Evolutionary conservation across 176 grass and related monocot species (phyloP).

Genomic region (Themeda triandra): DNA sequence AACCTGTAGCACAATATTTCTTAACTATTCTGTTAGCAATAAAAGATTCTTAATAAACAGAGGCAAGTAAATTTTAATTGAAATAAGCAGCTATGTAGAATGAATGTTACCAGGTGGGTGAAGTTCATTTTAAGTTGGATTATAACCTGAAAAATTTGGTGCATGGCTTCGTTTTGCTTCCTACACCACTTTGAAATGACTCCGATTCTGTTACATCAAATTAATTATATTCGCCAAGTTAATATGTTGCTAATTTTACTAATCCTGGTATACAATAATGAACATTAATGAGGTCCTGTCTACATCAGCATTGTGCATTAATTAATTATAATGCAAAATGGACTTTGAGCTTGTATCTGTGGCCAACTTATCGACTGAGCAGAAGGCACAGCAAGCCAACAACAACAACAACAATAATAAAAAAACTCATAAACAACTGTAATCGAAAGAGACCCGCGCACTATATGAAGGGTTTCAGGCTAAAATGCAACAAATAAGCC

Average conservation of each 20-base stretch:
- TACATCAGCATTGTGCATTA: conserved; percentile 34
- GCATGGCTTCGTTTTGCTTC: conserved; percentile 98
- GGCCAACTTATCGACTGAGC: not conserved
- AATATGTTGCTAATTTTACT: conserved; percentile 53
- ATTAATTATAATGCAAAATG: conserved; percentile 6
- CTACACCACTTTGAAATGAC: conserved; percentile 64
- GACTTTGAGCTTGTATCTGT: conserved; percentile 14
- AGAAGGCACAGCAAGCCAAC: not conserved
- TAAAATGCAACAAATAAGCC: not conserved
- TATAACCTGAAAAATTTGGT: conserved; percentile 98
- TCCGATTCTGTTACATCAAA: conserved; percentile 88
- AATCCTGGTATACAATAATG: conserved; percentile 41
- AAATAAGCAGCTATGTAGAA: conserved; percentile 42
- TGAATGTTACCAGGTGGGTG: conserved; percentile 59
- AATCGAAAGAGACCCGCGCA: not conserved
- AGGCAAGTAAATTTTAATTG: conserved; percentile 21
- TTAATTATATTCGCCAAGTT: conserved; percentile 62
- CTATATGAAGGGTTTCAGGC: not conserved
- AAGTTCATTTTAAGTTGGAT: conserved; percentile 75
- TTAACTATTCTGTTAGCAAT: conserved; percentile 59
- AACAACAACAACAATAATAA: not conserved
- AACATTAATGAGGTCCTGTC: conserved; percentile 30
- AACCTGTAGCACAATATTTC: conserved; percentile 70
- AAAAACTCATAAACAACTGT: not conserved
- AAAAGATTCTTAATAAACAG: conserved; percentile 24